Evolutionary conservation across 2,329 filamentous ascomycete genomes (phyloP).

Genomic region (Rhinocladiella similis): DNA sequence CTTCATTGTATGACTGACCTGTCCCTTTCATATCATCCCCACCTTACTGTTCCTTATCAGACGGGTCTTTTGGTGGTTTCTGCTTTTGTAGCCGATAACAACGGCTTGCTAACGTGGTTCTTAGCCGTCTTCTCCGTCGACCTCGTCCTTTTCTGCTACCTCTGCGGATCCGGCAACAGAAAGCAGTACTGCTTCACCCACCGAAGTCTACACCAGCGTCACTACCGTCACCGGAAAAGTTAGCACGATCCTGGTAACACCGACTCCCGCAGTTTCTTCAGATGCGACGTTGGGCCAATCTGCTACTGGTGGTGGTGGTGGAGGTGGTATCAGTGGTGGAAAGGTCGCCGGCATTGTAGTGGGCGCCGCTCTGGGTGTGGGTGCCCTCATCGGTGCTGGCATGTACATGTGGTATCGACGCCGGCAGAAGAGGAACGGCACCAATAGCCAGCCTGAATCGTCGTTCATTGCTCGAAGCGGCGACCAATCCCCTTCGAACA

Average conservation of each 20-base stretch:
- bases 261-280: slow-evolving; percentile 20
- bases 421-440: slow-evolving; percentile 32
- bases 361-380: slow-evolving; percentile 41
- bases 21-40: slow-evolving; percentile 5
- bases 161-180: background rate
- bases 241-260: slow-evolving; percentile 31
- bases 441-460: slow-evolving; percentile 9
- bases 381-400: slow-evolving; percentile 38
- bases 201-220: slow-evolving; percentile 28
- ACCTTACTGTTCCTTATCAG: background rate
- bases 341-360: slow-evolving; percentile 47
- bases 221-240: slow-evolving; percentile 35
- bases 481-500: slow-evolving; percentile 21
- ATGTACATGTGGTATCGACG: slow-evolving; percentile 42
- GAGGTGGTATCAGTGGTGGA: slow-evolving; percentile 39
- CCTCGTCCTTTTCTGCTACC: background rate
- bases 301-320: slow-evolving; percentile 10
- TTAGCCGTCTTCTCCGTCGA: background rate
- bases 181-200: slow-evolving; percentile 17
- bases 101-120: slow-evolving; percentile 1
- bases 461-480: slow-evolving; percentile 20
- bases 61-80: background rate
- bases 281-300: slow-evolving; percentile 28
- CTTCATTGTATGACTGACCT: slow-evolving; percentile 24
- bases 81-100: background rate